phyloP scores from a whole-genome alignment of 768 basidiomycete species.

The Leccinum uliginosum region DNA sequence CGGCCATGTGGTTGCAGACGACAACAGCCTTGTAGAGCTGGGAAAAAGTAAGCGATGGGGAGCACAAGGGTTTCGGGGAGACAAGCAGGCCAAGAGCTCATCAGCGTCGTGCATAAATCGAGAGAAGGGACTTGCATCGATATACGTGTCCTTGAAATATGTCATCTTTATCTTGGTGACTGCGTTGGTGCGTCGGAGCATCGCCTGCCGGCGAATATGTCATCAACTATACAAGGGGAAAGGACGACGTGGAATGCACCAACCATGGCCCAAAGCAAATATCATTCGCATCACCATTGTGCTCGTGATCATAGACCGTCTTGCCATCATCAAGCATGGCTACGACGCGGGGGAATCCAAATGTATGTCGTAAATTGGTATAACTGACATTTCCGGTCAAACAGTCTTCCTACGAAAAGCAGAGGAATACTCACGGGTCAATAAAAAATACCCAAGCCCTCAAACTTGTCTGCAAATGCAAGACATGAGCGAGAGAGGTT shows the following conservation, averaged over 20 bases:
- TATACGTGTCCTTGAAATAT: conserved; percentile 74
- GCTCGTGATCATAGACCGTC: conserved; percentile 74
- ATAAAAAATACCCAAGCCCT: conserved; percentile 89
- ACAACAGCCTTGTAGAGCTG: no score
- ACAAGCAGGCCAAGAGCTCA: no score
- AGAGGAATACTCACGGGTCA: conserved; percentile 66
- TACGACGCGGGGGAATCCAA: conserved; percentile 82
- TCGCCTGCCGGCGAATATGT: conserved; percentile 50
- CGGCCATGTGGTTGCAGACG: no score
- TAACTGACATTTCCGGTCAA: conserved; percentile 49
- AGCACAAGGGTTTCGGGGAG: no score
- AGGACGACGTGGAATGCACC: conserved; percentile 41
- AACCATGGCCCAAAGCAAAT: conserved; percentile 85
- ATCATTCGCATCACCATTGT: conserved; percentile 76
- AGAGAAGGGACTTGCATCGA: conserved; percentile 56
- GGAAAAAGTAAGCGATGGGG: no score
- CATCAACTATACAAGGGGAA: background rate
- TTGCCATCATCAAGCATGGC: conserved; percentile 88
- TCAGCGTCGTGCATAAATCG: background rate
- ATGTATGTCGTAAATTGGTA: conserved; percentile 75
- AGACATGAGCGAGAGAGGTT: background rate
- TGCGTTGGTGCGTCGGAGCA: conserved; percentile 81
- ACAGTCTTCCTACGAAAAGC: background rate
- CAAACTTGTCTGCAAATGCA: conserved; percentile 66
- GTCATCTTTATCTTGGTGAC: conserved; percentile 87